Base-by-base conservation (phyloP, 805 yeast genomes). In the Wilhelminamyces savonicus region DNA sequence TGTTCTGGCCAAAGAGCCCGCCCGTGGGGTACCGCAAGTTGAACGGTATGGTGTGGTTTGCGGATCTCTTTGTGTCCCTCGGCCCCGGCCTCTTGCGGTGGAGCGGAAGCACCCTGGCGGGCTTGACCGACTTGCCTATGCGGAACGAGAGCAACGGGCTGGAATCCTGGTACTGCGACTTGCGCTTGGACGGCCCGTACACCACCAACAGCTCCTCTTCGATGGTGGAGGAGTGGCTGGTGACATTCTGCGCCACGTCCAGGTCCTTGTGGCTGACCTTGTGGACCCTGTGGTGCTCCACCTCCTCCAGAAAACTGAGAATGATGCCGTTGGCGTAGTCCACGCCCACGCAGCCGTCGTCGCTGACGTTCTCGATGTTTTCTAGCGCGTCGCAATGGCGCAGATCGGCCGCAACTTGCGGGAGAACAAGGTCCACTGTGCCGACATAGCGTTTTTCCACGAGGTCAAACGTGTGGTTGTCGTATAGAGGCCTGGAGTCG, bases 1-100 rank as follows among this genome's bases (percentile, higher is more conserved):
- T 47, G 39, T 77, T 79, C 35, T 77, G 76, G 4, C 87, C 88
- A 46, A 80, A 81, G 9, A 66, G 47, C 1, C 76, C 84, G 14
- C 81, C 76, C 0, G 74, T 65, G 2, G 87, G 83, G 39, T 61
- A 70, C 14, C 59, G 51, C 29, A 80, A 53, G 21, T 67, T 63
- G 33, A 50, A 59, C 1, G 81, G 81, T 6, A 69, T 55, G 7
- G 57, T 61, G 13, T 42, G 40, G 16, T 68, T 16, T 59, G 37
- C 13, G 59, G 53, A 4, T 53, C 43, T 4, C 61, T 16, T 4
- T 29, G 19, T 8, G 8, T 17, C 19, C 19, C 6, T 17, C 19
- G 6, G 19, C 8, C 29, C 31, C 19, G 6, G 19, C 8, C 29
- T 32, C 32, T 55, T 53, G 17, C 52, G 35, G 29, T 59, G 62